Percentiles rank a stretch among this genome's conserved stretches.
Conservation (phyloP, 2,329 filamentous ascomycete genomes). For the Diaporthe citrichinensis region DNA sequence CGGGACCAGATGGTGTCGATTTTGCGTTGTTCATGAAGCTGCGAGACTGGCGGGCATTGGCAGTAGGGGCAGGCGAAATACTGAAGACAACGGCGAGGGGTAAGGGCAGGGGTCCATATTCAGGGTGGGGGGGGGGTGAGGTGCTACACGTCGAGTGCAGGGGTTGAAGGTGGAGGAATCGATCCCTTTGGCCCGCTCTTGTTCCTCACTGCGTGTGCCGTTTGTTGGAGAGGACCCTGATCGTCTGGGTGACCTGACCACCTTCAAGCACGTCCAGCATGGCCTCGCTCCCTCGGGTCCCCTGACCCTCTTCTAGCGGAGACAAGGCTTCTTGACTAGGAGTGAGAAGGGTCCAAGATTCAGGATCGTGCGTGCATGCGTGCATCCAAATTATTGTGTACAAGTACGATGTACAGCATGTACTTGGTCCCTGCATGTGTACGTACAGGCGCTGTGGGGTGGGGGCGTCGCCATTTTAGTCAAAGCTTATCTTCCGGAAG, state of each 20-base stretch:
- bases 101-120: no score
- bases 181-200: not conserved
- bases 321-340: not conserved
- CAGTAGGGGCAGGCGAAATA: no score
- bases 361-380: not conserved
- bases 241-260: no score
- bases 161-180: conserved; percentile 8
- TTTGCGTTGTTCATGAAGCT: no score
- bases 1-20: no score
- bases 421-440: not conserved
- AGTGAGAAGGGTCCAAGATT: not conserved
- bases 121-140: no score
- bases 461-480: not conserved
- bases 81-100: no score
- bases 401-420: not conserved
- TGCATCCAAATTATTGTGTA: not conserved
- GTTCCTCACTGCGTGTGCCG: not conserved
- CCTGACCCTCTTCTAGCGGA: not conserved
- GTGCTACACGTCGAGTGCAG: not conserved
- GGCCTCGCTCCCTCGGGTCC: no score
- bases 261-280: no score
- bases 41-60: no score
- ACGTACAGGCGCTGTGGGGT: not conserved
- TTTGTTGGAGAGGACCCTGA: not conserved
- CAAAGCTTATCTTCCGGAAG: not conserved